phyloP scores from a whole-genome alignment of 169 alveolate species.

The Cryptosporidium baileyi region DNA sequence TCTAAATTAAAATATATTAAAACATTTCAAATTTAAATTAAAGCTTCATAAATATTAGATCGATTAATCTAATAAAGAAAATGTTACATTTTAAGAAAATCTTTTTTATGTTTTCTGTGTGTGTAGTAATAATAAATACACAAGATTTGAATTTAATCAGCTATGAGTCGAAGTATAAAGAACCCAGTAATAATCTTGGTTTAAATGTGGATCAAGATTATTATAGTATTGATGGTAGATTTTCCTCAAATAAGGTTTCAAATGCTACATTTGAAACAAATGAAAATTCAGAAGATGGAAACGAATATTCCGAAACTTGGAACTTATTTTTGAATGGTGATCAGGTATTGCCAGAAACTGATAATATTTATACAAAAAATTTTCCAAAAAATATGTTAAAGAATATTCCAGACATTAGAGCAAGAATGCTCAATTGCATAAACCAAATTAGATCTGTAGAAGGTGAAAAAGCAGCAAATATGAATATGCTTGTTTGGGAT shows the following conservation, averaged over 20 bases:
- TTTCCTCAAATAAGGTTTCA: not conserved
- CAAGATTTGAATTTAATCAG: not conserved
- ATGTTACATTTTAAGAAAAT: too few relatives aligned
- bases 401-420: constrained; percentile 52
- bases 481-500: constrained; percentile 69
- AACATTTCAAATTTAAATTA: too few relatives aligned
- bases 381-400: constrained; percentile 41
- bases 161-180: too few relatives aligned
- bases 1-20: too few relatives aligned
- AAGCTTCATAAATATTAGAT: too few relatives aligned
- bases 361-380: not conserved
- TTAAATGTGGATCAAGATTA: not conserved
- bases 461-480: constrained; percentile 65
- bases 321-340: constrained; percentile 16
- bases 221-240: not conserved
- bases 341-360: constrained; percentile 14
- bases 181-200: not conserved
- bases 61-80: too few relatives aligned
- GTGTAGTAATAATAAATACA: not conserved
- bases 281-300: not conserved
- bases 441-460: constrained; percentile 57
- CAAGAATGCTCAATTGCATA: constrained; percentile 35
- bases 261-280: constrained; percentile 9
- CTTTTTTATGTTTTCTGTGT: too few relatives aligned
- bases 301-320: constrained; percentile 44